These are phyloP conservation scores for Dendryphion nanum DNA, from an alignment of 2,329 filamentous ascomycete genomes.

Conservation along the genomic window DNA sequence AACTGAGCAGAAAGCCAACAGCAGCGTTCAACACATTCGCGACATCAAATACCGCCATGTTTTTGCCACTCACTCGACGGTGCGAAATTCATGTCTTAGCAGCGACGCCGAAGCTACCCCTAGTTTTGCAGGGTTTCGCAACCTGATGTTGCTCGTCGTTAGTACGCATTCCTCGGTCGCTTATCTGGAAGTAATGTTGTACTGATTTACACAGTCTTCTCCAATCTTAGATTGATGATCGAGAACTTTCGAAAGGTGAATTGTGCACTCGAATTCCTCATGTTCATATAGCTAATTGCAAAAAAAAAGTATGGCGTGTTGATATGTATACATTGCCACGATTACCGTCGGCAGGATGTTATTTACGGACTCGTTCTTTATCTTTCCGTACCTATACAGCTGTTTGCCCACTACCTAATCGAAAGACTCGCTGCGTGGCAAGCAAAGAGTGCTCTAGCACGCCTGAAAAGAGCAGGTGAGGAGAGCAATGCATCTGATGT, in stretches of 20 bases:
- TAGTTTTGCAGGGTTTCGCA: constrained; percentile 90
- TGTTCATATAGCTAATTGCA: constrained; percentile 15
- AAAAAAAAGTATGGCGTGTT: constrained; percentile 78
- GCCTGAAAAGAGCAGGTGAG: constrained; percentile 47
- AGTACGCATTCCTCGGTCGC: constrained; percentile 52
- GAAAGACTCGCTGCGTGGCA: constrained; percentile 80
- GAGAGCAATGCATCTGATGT: constrained; percentile 51
- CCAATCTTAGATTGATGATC: constrained; percentile 90
- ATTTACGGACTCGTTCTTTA: constrained; percentile 75
- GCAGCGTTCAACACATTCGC: constrained; percentile 14
- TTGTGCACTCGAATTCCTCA: not conserved
- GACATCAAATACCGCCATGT: constrained; percentile 82
- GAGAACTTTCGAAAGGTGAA: constrained; percentile 91
- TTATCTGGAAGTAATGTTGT: constrained; percentile 12
- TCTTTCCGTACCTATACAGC: constrained; percentile 83
- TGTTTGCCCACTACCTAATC: constrained; percentile 87
- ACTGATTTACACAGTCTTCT: constrained; percentile 68
- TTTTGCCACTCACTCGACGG: constrained; percentile 74
- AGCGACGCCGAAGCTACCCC: constrained; percentile 73
- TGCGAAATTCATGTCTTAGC: constrained; percentile 77
- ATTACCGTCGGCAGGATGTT: constrained; percentile 77
- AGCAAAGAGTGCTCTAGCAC: constrained; percentile 66
- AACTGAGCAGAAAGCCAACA: not conserved
- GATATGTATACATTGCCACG: constrained; percentile 87
- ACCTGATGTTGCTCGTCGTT: constrained; percentile 91